Evolutionary conservation across 2,329 filamentous ascomycete genomes (phyloP).

Genomic region (Diaporthe longicolla): DNA sequence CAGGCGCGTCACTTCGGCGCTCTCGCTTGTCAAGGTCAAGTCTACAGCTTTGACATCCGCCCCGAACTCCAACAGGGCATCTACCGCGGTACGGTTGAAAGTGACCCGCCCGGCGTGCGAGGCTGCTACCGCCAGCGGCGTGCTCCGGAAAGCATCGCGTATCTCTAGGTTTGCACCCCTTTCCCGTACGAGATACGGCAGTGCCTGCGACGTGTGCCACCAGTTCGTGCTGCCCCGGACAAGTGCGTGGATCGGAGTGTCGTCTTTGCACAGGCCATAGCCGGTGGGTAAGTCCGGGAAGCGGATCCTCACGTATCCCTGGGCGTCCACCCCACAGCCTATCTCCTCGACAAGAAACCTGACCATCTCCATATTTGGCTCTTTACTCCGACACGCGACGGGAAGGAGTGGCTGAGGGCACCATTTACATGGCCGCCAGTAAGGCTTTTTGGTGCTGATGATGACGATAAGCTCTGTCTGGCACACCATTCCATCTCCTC

Average conservation of each 20-base stretch:
- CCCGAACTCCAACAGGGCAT: slow-evolving; percentile 6
- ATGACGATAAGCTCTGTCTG: neutral
- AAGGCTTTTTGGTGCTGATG: neutral
- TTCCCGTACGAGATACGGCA: neutral
- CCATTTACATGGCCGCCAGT: neutral
- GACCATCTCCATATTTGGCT: slow-evolving; percentile 18
- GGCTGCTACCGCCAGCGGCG: neutral
- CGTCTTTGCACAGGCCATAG: slow-evolving; percentile 12
- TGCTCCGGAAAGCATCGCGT: neutral
- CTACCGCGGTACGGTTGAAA: slow-evolving; percentile 19
- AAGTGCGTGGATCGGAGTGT: slow-evolving; percentile 14
- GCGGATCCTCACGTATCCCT: neutral
- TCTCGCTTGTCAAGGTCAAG: neutral
- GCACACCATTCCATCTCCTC: slow-evolving; percentile 16
- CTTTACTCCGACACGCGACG: slow-evolving; percentile 7
- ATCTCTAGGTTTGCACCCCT: slow-evolving; percentile 7
- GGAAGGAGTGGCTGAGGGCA: slow-evolving; percentile 22
- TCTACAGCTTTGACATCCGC: slow-evolving; percentile 15
- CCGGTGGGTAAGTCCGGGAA: neutral
- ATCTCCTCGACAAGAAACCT: slow-evolving; percentile 34
- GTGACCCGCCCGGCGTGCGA: neutral
- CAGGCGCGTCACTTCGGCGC: neutral
- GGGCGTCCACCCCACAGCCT: neutral
- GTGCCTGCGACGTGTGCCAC: slow-evolving; percentile 6
- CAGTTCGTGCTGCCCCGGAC: neutral